Evolutionary conservation across 163 green algal genomes (phyloP).

Genomic region (Trebouxia gelatinosa): DNA sequence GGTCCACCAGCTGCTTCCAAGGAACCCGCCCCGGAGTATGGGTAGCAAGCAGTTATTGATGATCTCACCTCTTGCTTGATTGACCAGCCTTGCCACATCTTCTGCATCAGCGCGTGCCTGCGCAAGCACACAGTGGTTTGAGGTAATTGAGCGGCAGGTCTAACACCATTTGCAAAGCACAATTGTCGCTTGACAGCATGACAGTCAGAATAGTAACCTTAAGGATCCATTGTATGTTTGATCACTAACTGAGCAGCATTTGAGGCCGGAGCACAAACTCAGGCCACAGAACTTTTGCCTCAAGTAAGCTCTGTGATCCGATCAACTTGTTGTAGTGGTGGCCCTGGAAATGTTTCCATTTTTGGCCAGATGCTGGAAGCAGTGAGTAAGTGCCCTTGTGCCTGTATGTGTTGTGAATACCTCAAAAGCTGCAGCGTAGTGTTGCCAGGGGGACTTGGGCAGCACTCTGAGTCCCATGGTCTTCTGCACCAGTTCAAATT

Average conservation of each 20-base stretch:
- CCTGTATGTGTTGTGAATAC: neutral
- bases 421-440: neutral
- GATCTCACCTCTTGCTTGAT: neutral
- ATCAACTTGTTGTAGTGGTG: neutral
- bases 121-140: neutral
- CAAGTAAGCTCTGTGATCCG: neutral
- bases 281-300: neutral
- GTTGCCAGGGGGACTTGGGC: neutral
- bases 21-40: neutral
- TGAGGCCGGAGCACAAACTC: too few relatives aligned
- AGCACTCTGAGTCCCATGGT: neutral
- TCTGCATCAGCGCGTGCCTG: neutral
- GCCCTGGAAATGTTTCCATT: neutral
- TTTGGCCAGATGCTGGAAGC: neutral
- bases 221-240: too few relatives aligned
- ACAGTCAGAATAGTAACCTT: too few relatives aligned
- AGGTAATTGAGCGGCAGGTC: neutral
- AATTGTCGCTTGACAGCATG: neutral
- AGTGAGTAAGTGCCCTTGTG: too few relatives aligned
- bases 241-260: too few relatives aligned
- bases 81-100: neutral
- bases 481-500: neutral
- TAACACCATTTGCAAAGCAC: neutral
- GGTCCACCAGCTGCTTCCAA: conserved; percentile 12
- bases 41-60: neutral